phyloP scores from a whole-genome alignment of 2,329 filamentous ascomycete genomes.

The Graphilbum sp. region DNA sequence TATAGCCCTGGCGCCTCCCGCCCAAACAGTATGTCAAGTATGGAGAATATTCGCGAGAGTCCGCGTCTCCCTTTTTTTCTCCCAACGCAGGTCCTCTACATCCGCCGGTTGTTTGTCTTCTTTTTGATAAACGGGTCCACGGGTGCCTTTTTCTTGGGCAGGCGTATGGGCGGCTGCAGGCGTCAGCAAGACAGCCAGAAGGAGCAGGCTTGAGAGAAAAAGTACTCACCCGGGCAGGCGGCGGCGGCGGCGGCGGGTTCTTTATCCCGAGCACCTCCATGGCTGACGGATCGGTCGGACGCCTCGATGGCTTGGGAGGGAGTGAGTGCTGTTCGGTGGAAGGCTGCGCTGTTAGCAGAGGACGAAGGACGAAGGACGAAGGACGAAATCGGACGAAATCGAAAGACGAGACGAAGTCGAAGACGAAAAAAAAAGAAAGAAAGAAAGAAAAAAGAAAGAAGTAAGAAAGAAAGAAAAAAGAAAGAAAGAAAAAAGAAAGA shows the following conservation, averaged over 20 bases:
- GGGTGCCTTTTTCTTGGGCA: constrained; percentile 21
- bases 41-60: no score
- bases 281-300: constrained; percentile 29
- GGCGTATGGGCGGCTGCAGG: constrained; percentile 6
- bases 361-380: no score
- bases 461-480: not conserved
- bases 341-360: not conserved
- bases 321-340: not conserved
- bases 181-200: not conserved
- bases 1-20: no score
- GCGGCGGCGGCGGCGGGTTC: constrained; percentile 9
- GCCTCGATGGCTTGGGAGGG: constrained; percentile 10
- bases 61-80: no score
- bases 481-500: not conserved
- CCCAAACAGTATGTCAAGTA: no score
- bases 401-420: no score
- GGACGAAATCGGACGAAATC: no score
- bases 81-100: no score
- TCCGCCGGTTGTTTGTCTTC: constrained; percentile 1
- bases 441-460: not conserved
- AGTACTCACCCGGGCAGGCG: constrained; percentile 1
- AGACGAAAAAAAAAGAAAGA: not conserved
- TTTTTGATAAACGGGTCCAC: constrained; percentile 27
- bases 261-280: constrained; percentile 33
- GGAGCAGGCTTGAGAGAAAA: not conserved